Evolutionary conservation across 331 rosid genomes (phyloP), one percentile per base, ranked within the genome.

Genomic region (Phaseolus coccineus): DNA sequence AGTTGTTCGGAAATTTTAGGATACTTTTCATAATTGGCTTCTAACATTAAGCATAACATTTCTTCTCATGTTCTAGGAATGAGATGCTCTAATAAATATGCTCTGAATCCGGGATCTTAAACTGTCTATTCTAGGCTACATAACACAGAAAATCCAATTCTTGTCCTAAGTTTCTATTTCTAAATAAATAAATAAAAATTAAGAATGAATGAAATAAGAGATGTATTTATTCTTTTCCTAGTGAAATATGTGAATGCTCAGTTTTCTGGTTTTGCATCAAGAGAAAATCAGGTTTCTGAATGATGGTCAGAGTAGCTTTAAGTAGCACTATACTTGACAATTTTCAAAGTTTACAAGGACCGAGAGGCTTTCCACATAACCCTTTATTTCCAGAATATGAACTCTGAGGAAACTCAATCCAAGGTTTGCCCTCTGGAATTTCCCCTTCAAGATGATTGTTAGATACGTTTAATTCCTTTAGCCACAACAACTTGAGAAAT

Each of bases 301-400:
- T 16, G 55, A 74, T 25, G 37, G 6, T 30, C 48, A 77, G 50
- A 66, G 1, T 57, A 6, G 68, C 64, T 77, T 16, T 25, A 10
- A 13, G 47, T 40, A 27, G 70, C 77, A 44, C 6, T 15, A 35
- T 50, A 19, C 4, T 9, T n/a, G 19, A 39, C 42, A 77, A 64
- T 76, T 51, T 35, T 81, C 70, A 69, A 40, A 7, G 59, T 78
- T 82, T 84, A 76, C 92, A 90, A 19, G 88, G 86, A 44, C 30
- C 22, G 6, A 90, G 85, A 50, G 92, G 92, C 80, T 85, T 87
- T 74, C 92, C 92, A 76, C 95, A 87, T n/a, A 90, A 82, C 27
- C 87, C 91, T 57, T 69, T 88, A 84, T 90, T 88, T 27, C 91
- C 87, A 27, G 77, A 66, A 80, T 81, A 90, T 64, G 88, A 78